Percentiles rank a stretch among this genome's conserved stretches.
These are phyloP conservation scores for Pulveroboletus sp. DNA, from an alignment of 768 basidiomycete species.

Conservation along the genomic window DNA sequence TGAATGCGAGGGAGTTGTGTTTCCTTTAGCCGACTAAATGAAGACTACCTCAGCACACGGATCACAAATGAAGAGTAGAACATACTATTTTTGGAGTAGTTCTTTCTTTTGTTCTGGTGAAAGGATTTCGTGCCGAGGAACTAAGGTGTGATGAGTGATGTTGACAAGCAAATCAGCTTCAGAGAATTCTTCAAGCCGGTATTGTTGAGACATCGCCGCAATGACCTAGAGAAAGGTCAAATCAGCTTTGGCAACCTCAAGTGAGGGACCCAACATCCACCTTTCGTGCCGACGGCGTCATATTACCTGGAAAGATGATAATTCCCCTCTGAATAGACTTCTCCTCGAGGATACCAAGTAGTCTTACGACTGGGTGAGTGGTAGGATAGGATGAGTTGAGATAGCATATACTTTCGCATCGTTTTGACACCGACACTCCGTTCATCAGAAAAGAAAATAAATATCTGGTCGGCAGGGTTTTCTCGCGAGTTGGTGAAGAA, in stretches of 20 bases:
- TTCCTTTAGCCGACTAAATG: constrained; percentile 85
- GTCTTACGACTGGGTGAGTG: constrained; percentile 40
- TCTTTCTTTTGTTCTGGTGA: constrained; percentile 79
- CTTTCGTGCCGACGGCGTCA: constrained; percentile 96
- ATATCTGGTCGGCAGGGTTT: constrained; percentile 76
- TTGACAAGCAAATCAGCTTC: constrained; percentile 96
- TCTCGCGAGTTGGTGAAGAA: constrained; percentile 78
- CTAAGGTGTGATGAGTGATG: constrained; percentile 93
- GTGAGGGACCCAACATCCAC: constrained; percentile 37
- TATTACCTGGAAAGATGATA: constrained; percentile 91
- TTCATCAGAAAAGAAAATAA: constrained; percentile 95
- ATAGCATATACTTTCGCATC: constrained; percentile 80
- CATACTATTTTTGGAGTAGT: constrained; percentile 90
- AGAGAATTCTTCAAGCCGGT: constrained; percentile 91
- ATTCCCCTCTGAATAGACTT: constrained; percentile 87
- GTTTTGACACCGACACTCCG: constrained; percentile 94
- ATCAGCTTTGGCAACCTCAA: neutral
- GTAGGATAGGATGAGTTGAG: neutral
- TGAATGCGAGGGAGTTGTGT: constrained; percentile 98
- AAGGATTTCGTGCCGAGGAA: constrained; percentile 89
- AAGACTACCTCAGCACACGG: constrained; percentile 4
- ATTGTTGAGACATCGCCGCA: constrained; percentile 80
- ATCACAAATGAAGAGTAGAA: constrained; percentile 16
- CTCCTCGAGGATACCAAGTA: constrained; percentile 87
- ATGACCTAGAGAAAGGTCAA: constrained; percentile 63